These are phyloP conservation scores for Kurtzmaniella quercitrusa DNA, from an alignment of 1,139 yeast genomes.

Conservation along the genomic window DNA sequence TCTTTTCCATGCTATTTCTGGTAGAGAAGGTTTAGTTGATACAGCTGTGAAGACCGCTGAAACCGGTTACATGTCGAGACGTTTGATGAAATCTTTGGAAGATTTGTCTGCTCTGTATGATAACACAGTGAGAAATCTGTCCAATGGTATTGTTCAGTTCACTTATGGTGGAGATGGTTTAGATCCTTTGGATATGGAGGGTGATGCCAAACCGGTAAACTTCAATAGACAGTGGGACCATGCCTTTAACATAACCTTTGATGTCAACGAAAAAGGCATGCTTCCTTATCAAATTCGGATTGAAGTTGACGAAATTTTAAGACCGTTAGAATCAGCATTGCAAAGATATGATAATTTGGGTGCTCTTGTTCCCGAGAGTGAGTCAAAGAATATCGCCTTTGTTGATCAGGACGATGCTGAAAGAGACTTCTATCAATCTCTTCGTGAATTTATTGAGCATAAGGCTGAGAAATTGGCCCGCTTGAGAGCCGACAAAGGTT, in stretches of 20 bases:
- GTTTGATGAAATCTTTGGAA: slow-evolving; percentile 96
- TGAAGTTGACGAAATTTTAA: slow-evolving; percentile 50
- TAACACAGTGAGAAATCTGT: slow-evolving; percentile 89
- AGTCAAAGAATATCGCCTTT: slow-evolving; percentile 49
- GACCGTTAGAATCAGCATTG: slow-evolving; percentile 57
- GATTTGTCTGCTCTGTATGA: slow-evolving; percentile 94
- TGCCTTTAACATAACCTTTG: slow-evolving; percentile 68
- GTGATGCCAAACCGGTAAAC: slow-evolving; percentile 95
- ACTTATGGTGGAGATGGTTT: slow-evolving; percentile 98
- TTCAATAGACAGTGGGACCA: slow-evolving; percentile 95
- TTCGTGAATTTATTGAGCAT: slow-evolving; percentile 54
- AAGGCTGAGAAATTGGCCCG: slow-evolving; percentile 57
- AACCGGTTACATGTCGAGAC: slow-evolving; percentile 98
- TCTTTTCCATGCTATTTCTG: slow-evolving; percentile 97
- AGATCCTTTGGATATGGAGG: slow-evolving; percentile 99
- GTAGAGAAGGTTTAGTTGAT: slow-evolving; percentile 99
- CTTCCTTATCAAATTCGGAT: slow-evolving; percentile 68
- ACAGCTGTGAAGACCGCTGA: slow-evolving; percentile 99
- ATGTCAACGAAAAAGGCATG: slow-evolving; percentile 51
- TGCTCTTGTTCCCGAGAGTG: slow-evolving; percentile 36
- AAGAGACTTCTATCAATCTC: slow-evolving; percentile 72
- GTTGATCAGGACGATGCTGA: slow-evolving; percentile 86
- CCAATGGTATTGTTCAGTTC: slow-evolving; percentile 95
- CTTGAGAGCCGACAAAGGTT: slow-evolving; percentile 53
- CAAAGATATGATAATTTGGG: slow-evolving; percentile 75